Evolutionary conservation across 768 basidiomycete species (phyloP).

Genomic region (Amanita rubescens): DNA sequence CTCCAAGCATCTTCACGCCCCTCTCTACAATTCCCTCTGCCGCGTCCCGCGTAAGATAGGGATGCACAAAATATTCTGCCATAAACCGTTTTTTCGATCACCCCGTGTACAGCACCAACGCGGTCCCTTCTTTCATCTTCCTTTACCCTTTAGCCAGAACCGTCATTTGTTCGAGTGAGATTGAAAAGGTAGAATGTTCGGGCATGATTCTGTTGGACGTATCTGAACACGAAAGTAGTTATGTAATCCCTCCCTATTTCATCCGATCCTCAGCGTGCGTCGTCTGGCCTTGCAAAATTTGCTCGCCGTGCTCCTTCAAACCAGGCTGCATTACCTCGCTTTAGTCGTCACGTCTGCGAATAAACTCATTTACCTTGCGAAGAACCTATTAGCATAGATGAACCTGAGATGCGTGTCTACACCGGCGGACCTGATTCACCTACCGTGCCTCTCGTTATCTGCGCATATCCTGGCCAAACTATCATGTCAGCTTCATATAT

Average conservation of each 20-base stretch:
- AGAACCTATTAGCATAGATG: slow-evolving; percentile 15
- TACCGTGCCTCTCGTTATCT: slow-evolving; percentile 41
- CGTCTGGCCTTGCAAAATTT: slow-evolving; percentile 44
- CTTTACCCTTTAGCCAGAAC: no score
- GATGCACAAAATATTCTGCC: slow-evolving; percentile 50
- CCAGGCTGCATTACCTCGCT: slow-evolving; percentile 19
- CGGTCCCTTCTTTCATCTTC: slow-evolving; percentile 30
- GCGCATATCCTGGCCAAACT: neutral
- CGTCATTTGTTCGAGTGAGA: no score
- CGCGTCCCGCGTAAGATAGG: slow-evolving; percentile 49
- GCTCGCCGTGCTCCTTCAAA: slow-evolving; percentile 45
- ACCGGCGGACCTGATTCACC: slow-evolving; percentile 10
- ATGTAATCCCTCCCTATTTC: neutral
- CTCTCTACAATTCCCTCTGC: slow-evolving; percentile 39
- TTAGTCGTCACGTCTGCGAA: neutral
- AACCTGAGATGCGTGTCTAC: neutral
- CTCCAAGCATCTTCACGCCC: slow-evolving; percentile 51
- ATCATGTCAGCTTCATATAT: neutral
- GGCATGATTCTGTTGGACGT: no score
- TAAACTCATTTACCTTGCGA: slow-evolving; percentile 24
- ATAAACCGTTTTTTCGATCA: slow-evolving; percentile 55
- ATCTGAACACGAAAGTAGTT: no score
- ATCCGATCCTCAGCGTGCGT: slow-evolving; percentile 24
- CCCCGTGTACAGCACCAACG: slow-evolving; percentile 57
- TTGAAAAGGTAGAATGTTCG: no score